These are phyloP conservation scores for Talaromyces wortmannii DNA, from an alignment of 495 filamentous ascomycete genomes.

Conservation along the genomic window DNA sequence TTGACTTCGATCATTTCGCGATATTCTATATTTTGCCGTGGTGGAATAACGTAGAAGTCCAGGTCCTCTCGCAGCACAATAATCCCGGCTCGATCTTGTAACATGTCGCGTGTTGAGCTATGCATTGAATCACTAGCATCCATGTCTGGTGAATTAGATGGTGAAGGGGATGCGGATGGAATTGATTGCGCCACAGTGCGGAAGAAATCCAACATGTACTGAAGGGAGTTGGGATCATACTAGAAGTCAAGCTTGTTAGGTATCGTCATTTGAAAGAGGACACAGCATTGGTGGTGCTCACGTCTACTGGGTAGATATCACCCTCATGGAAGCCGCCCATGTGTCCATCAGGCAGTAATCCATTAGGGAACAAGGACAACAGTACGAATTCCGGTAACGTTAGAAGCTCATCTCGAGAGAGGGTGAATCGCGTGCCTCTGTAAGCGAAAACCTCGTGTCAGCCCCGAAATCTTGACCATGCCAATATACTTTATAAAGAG, in stretches of 20 bases:
- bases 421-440: slow-evolving; percentile 86
- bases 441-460: slow-evolving; percentile 1
- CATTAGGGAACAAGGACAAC: slow-evolving; percentile 97
- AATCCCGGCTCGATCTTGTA: slow-evolving; percentile 88
- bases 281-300: slow-evolving; percentile 40
- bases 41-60: slow-evolving; percentile 97
- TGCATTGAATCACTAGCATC: slow-evolving; percentile 64
- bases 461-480: background rate
- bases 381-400: slow-evolving; percentile 96
- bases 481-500: background rate
- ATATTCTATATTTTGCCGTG: slow-evolving; percentile 72
- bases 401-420: slow-evolving; percentile 90
- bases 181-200: slow-evolving; percentile 92
- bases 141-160: slow-evolving; percentile 50
- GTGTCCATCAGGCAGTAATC: slow-evolving; percentile 93
- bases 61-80: slow-evolving; percentile 95
- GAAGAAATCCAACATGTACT: slow-evolving; percentile 99
- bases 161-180: slow-evolving; percentile 59
- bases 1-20: slow-evolving; percentile 95
- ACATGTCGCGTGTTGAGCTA: slow-evolving; percentile 66
- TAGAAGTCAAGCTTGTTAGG: slow-evolving; percentile 24
- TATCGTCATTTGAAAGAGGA: background rate
- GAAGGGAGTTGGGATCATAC: slow-evolving; percentile 93
- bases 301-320: slow-evolving; percentile 94
- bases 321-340: slow-evolving; percentile 89